These are phyloP conservation scores for Microbotryum intermedium DNA, from an alignment of 1,284 basidiomycete genomes.

Conservation along the genomic window DNA sequence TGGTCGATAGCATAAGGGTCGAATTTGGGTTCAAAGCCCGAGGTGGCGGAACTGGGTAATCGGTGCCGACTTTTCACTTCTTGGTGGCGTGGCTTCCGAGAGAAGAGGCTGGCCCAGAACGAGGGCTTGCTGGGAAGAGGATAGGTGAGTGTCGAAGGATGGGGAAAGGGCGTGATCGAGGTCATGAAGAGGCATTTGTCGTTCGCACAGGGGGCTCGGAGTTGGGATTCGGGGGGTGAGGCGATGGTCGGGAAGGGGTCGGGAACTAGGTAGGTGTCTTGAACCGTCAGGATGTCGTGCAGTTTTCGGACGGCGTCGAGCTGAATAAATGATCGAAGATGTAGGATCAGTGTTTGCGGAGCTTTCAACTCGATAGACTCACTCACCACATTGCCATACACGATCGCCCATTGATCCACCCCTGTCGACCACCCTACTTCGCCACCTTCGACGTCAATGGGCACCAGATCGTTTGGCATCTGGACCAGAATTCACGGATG, in stretches of 20 bases:
- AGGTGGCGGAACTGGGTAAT: too few species aligned
- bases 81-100: neutral
- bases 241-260: conserved; percentile 25
- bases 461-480: conserved; percentile 19
- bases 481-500: neutral
- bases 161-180: conserved; percentile 27
- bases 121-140: neutral
- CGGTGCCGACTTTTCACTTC: neutral
- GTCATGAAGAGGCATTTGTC: conserved; percentile 30
- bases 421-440: conserved; percentile 19
- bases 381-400: conserved; percentile 17
- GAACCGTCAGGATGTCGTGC: conserved; percentile 12
- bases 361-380: too few species aligned
- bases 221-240: conserved; percentile 19
- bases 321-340: neutral
- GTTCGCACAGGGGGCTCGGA: conserved; percentile 27
- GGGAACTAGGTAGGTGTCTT: conserved; percentile 20
- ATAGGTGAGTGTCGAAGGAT: conserved; percentile 7
- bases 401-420: conserved; percentile 16
- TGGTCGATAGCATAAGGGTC: conserved; percentile 12
- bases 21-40: conserved; percentile 2
- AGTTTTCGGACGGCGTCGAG: conserved; percentile 22
- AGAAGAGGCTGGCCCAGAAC: neutral
- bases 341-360: neutral
- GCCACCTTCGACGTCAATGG: conserved; percentile 26